phyloP scores from a whole-genome alignment of 371 early-diverging fungal species.

The Mortierella sp. region DNA sequence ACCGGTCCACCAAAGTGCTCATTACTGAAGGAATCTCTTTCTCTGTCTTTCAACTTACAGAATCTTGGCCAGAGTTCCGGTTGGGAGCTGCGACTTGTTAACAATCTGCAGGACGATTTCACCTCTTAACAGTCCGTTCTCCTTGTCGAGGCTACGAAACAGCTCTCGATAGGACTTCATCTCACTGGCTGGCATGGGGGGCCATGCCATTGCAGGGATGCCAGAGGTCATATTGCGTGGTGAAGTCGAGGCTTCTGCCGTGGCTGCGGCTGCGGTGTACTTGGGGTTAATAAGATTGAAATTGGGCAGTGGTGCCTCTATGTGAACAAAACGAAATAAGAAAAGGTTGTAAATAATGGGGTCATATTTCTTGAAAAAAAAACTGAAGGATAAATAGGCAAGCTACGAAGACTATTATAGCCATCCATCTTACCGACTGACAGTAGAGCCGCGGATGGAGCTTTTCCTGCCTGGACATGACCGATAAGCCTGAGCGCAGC shows the following conservation, averaged over 20 bases:
- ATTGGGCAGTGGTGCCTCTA: no score
- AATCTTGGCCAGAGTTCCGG: not conserved
- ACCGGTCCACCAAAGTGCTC: no score
- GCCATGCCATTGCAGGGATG: not conserved
- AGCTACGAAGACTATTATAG: not conserved
- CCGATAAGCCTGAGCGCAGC: conserved; percentile 1
- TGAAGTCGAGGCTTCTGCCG: no score
- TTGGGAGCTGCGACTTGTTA: not conserved
- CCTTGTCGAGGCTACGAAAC: not conserved
- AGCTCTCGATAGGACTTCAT: not conserved
- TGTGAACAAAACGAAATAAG: no score
- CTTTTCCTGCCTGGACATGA: not conserved
- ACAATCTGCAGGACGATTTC: not conserved
- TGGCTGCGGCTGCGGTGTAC: no score
- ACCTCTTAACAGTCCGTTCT: not conserved
- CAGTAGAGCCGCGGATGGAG: not conserved
- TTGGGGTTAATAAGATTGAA: no score
- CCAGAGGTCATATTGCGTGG: no score
- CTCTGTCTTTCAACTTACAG: conserved; percentile 3
- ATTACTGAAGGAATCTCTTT: no score
- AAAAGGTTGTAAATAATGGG: no score
- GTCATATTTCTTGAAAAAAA: no score
- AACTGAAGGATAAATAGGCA: not conserved
- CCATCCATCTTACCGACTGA: not conserved
- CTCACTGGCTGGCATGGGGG: not conserved